phyloP scores from a whole-genome alignment of 169 alveolate genomes.

The Plasmodium malariae region DNA sequence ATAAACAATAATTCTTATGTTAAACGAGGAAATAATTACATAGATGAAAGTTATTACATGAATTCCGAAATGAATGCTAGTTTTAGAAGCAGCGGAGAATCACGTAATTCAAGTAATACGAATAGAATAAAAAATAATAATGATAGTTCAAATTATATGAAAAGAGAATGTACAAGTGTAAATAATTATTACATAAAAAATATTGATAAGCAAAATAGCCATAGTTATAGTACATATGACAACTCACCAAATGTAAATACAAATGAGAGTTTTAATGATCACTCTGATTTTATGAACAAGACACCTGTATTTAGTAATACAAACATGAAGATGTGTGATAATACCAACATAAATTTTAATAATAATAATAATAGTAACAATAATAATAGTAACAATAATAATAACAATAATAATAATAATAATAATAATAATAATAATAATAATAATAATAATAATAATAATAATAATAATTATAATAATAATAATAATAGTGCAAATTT shows the following conservation, averaged over 20 bases:
- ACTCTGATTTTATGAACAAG: slow-evolving; percentile 11
- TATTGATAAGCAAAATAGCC: neutral
- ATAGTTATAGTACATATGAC: slow-evolving; percentile 17
- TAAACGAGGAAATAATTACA: neutral
- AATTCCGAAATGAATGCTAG: neutral
- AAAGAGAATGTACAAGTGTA: slow-evolving; percentile 34
- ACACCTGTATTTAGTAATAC: neutral
- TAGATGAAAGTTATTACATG: neutral
- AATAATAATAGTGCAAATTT: neutral
- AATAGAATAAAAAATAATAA: neutral
- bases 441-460: no score
- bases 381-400: no score
- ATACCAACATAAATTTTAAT: slow-evolving; percentile 3
- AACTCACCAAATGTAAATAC: neutral
- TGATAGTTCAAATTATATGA: slow-evolving; percentile 27
- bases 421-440: neutral
- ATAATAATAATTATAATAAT: slow-evolving; percentile 8
- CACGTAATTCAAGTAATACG: slow-evolving; percentile 7
- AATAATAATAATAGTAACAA: no score
- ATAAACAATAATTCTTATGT: no score
- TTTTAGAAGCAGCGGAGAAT: slow-evolving; percentile 7
- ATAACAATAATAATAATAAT: neutral
- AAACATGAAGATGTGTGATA: neutral
- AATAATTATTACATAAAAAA: slow-evolving; percentile 13
- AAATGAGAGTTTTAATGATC: slow-evolving; percentile 29